Evolutionary conservation across 257 asterid species (phyloP).

Genomic region (Solanum gracilifrons): DNA sequence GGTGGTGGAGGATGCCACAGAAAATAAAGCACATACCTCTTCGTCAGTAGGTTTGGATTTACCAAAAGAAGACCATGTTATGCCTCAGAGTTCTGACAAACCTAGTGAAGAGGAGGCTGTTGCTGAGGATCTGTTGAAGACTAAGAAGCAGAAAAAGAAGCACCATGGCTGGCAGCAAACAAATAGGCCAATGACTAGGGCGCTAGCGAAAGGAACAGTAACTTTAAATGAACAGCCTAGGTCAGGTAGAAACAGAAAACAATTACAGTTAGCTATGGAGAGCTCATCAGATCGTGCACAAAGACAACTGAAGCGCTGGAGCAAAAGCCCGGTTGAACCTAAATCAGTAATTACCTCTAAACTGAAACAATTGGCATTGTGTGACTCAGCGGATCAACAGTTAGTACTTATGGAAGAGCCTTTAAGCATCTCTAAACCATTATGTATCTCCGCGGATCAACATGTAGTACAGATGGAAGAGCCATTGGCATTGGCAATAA

Average conservation of each 20-base stretch:
- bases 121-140: neutral
- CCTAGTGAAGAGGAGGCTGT: neutral
- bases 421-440: neutral
- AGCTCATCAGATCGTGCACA: neutral
- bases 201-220: neutral
- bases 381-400: neutral
- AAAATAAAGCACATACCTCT: neutral
- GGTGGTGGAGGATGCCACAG: slow-evolving; percentile 5
- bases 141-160: neutral
- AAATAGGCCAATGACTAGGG: neutral
- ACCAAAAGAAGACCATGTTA: neutral
- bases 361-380: neutral
- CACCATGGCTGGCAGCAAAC: neutral
- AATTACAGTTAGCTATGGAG: neutral
- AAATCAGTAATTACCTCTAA: neutral
- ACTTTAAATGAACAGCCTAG: neutral
- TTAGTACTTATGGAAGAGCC: neutral
- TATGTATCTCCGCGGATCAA: neutral
- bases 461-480: neutral
- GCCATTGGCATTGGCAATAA: neutral
- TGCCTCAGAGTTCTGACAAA: neutral
- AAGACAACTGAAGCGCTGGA: slow-evolving; percentile 21
- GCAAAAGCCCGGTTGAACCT: neutral
- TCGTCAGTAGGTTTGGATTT: neutral
- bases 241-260: neutral